phyloP scores from a whole-genome alignment of 2,329 filamentous ascomycete species.

The Aureobasidium sp. region DNA sequence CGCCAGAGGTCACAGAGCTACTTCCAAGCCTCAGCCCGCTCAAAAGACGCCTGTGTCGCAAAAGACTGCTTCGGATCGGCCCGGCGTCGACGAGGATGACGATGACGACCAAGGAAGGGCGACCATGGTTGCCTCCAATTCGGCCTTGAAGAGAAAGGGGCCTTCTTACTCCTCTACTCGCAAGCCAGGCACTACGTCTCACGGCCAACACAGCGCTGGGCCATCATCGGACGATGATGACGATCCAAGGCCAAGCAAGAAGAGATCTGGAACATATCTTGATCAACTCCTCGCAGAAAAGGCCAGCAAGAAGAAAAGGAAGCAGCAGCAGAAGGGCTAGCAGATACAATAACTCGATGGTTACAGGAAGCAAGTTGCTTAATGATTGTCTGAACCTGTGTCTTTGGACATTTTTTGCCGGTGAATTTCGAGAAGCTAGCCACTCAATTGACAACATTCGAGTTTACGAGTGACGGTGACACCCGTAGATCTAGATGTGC shows the following conservation, averaged over 20 bases:
- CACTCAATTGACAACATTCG: not conserved
- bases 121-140: slow-evolving; percentile 19
- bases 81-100: slow-evolving; percentile 31
- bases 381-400: not conserved
- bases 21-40: slow-evolving; percentile 14
- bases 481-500: not conserved
- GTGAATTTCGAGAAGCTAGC: not conserved
- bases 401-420: not conserved
- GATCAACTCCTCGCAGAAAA: slow-evolving; percentile 44
- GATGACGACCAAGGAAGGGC: slow-evolving; percentile 25
- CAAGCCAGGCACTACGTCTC: not conserved
- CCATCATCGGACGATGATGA: slow-evolving; percentile 19
- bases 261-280: slow-evolving; percentile 41
- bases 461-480: too few relatives aligned
- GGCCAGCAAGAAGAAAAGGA: slow-evolving; percentile 44
- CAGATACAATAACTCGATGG: not conserved
- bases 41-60: slow-evolving; percentile 6
- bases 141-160: slow-evolving; percentile 10
- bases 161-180: slow-evolving; percentile 9
- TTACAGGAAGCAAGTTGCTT: not conserved
- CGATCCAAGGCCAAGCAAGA: slow-evolving; percentile 21
- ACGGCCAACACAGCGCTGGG: not conserved
- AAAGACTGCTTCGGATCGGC: slow-evolving; percentile 17
- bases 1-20: slow-evolving; percentile 23
- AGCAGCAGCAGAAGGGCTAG: slow-evolving; percentile 14